Conservation (phyloP, 2,329 filamentous ascomycete genomes). For the Nemania diffusa region DNA sequence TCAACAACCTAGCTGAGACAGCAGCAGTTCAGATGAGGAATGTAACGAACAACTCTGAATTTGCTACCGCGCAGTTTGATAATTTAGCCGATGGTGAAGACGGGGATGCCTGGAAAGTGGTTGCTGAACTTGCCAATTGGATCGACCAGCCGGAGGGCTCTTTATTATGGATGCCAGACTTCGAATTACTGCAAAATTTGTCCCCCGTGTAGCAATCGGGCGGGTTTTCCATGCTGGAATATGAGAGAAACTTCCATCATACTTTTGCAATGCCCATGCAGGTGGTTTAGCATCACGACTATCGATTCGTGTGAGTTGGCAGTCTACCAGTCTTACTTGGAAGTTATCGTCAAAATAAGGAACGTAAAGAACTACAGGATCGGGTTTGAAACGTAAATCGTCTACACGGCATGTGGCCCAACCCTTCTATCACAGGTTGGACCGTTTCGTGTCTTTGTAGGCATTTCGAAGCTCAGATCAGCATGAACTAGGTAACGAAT, state of each 20-base stretch:
- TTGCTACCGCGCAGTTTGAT: slow-evolving; percentile 29
- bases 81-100: slow-evolving; percentile 33
- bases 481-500: background rate
- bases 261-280: background rate
- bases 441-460: background rate
- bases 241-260: background rate
- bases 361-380: background rate
- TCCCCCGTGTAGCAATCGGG: slow-evolving; percentile 27
- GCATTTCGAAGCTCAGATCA: background rate
- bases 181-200: slow-evolving; percentile 47
- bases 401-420: background rate
- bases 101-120: slow-evolving; percentile 45
- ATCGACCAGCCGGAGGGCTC: slow-evolving; percentile 47
- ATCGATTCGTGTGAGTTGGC: background rate
- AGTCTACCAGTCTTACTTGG: background rate
- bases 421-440: background rate
- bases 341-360: background rate
- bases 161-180: slow-evolving; percentile 48
- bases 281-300: background rate
- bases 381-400: background rate
- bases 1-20: slow-evolving; percentile 53
- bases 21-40: slow-evolving; percentile 48
- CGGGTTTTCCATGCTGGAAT: background rate
- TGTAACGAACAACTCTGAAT: slow-evolving; percentile 40
- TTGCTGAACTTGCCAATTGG: slow-evolving; percentile 47